A percentile compares a stretch with the other conserved stretches of the same genome.
Conservation (phyloP, 2,329 filamentous ascomycete species). For the Periconia sp. region DNA sequence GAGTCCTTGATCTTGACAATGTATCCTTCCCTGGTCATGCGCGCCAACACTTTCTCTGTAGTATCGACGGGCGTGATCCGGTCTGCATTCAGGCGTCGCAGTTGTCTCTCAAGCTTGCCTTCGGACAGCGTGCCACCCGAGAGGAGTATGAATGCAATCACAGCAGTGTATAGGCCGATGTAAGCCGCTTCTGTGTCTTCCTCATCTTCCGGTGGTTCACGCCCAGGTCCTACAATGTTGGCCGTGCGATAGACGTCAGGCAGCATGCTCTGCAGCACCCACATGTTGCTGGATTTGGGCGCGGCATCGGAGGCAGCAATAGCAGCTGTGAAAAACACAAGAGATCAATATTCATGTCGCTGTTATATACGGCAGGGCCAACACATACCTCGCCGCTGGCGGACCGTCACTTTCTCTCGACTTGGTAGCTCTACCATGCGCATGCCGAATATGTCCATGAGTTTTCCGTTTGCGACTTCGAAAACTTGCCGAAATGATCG, state of each 20-base stretch:
- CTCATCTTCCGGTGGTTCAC: slow-evolving; percentile 56
- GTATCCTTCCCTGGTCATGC: slow-evolving; percentile 81
- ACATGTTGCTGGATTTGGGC: slow-evolving; percentile 64
- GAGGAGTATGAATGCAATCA: slow-evolving; percentile 76
- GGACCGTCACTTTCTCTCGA: slow-evolving; percentile 77
- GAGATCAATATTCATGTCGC: neutral
- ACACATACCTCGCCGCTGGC: slow-evolving; percentile 70
- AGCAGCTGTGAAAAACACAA: slow-evolving; percentile 32
- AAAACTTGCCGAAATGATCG: slow-evolving; percentile 78
- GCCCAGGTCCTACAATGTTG: slow-evolving; percentile 68
- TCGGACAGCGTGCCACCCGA: slow-evolving; percentile 73
- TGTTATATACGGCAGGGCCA: neutral
- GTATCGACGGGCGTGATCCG: slow-evolving; percentile 71
- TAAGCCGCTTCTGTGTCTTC: slow-evolving; percentile 75
- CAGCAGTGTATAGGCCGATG: slow-evolving; percentile 75
- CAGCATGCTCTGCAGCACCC: slow-evolving; percentile 75
- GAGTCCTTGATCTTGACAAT: slow-evolving; percentile 72
- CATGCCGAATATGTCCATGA: slow-evolving; percentile 84
- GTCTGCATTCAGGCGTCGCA: slow-evolving; percentile 74
- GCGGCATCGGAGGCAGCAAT: slow-evolving; percentile 58
- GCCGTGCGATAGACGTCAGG: slow-evolving; percentile 66
- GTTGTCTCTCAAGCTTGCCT: slow-evolving; percentile 73
- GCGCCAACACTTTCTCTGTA: slow-evolving; percentile 73
- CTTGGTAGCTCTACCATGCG: slow-evolving; percentile 80
- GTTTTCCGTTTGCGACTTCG: slow-evolving; percentile 69